These are phyloP conservation scores for Penicillium cataractarum DNA, from an alignment of 495 filamentous ascomycete genomes.

Conservation along the genomic window DNA sequence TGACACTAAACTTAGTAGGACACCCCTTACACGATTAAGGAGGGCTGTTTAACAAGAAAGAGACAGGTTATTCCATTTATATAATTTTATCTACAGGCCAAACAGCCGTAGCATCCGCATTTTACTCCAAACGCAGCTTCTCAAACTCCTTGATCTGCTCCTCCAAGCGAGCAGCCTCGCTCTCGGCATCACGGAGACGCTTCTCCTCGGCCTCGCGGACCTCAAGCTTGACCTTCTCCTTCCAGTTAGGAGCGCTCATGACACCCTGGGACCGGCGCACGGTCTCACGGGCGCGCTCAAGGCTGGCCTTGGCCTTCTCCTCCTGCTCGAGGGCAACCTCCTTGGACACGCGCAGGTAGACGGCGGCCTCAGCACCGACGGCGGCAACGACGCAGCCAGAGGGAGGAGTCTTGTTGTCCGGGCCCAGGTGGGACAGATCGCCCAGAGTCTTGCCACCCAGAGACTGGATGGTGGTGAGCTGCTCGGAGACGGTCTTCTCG, in stretches of 20 bases:
- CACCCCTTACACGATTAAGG: no score
- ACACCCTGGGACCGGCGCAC: slow-evolving; percentile 41
- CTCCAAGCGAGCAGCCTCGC: slow-evolving; percentile 57
- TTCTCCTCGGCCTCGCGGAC: slow-evolving; percentile 62
- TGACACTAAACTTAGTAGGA: background rate
- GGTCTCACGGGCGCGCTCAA: slow-evolving; percentile 40
- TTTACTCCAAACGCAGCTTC: slow-evolving; percentile 51
- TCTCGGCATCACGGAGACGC: slow-evolving; percentile 61
- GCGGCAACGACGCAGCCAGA: slow-evolving; percentile 72
- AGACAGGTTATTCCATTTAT: slow-evolving; percentile 15
- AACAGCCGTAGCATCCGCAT: background rate
- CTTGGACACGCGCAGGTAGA: slow-evolving; percentile 71
- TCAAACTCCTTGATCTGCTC: slow-evolving; percentile 55
- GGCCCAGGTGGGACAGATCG: slow-evolving; percentile 50
- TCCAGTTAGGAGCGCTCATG: slow-evolving; percentile 41
- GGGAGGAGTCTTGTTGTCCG: slow-evolving; percentile 57
- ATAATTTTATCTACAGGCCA: slow-evolving; percentile 18
- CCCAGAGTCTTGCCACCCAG: slow-evolving; percentile 65
- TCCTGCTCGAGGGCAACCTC: slow-evolving; percentile 69
- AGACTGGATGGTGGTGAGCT: slow-evolving; percentile 64
- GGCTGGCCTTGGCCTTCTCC: slow-evolving; percentile 62
- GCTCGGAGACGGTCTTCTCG: slow-evolving; percentile 57
- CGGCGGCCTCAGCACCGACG: slow-evolving; percentile 65
- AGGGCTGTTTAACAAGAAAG: background rate
- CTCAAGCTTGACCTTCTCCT: slow-evolving; percentile 54